Base-by-base conservation (phyloP, 345 rosid species). In the Hypericum androsaemum region DNA sequence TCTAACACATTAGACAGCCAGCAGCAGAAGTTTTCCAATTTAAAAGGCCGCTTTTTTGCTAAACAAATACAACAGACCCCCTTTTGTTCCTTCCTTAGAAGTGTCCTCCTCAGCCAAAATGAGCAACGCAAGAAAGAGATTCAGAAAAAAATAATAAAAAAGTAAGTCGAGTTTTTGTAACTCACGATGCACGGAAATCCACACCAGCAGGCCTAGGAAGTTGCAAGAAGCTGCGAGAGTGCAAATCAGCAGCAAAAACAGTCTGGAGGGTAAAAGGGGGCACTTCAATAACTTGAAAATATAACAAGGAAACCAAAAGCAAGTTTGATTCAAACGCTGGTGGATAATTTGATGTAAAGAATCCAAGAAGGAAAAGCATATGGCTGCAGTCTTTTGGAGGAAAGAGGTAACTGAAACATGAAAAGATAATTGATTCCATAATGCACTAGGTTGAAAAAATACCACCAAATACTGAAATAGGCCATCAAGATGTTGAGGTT, bases 171-270 rank as follows among this genome's bases (percentile, higher is more conserved):
- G 7, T 37, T 7, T 36, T 14, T 56, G 7, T 14, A 10, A 75
- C 98, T 63, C 72, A 90, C 96, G 94, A 87, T 56, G 96, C 96
- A 5, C 94, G 88, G 14, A 90, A 90, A 81, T 90, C 98, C 13
- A 90, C 94, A 15, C 89, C 96, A 10, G 74, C 81, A 32, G 98
- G 89, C 78, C 83, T 87, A 8, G 95, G 96, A 67, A 90, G 95
- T 74, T 84, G 96, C 53, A 90, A 50, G 63, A 75, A 87, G 43
- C 78, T 57, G 36, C 98, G 85, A 51, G 92, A 80, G 69, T 80
- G 81, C 73, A 90, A 69, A 68, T 90, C 96, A 59, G 96, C 78
- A 28, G 84, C 95, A 78, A 84, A 87, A 53, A 90, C 89, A 5
- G 96, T 84, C 98, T 90, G 77, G 68, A 70, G 6, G 10, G 38